A percentile compares a stretch with the other conserved stretches of the same genome.
These are phyloP conservation scores for Sporisorium reilianum DNA, from an alignment of 1,284 basidiomycete genomes.

Conservation along the genomic window DNA sequence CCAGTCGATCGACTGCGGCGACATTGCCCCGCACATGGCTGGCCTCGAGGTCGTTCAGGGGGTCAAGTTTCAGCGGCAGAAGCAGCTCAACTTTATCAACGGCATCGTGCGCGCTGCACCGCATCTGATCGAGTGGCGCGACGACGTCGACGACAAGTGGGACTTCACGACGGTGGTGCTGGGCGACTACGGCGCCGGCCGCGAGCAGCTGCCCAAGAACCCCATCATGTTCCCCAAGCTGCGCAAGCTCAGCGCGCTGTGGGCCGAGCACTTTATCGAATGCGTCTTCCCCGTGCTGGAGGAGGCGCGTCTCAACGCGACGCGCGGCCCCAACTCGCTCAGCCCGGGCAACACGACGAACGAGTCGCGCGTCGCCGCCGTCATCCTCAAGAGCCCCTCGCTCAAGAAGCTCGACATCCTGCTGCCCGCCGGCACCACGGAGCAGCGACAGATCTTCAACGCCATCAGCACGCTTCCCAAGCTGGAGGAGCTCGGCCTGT, in stretches of 20 bases:
- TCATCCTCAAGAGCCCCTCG: constrained; percentile 15
- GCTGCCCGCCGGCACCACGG: constrained; percentile 1
- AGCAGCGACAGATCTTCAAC: constrained; percentile 9
- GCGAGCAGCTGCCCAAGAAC: constrained; percentile 4
- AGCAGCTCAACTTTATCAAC: constrained; percentile 18
- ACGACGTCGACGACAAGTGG: constrained; percentile 8
- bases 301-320: constrained; percentile 13
- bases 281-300: constrained; percentile 13
- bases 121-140: constrained; percentile 13
- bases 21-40: constrained; percentile 10
- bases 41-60: constrained; percentile 9
- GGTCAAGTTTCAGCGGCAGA: constrained; percentile 7
- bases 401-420: constrained; percentile 29
- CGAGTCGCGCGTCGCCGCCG: constrained; percentile 10
- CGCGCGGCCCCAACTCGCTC: constrained; percentile 7
- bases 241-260: constrained; percentile 8
- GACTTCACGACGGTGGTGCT: constrained; percentile 3
- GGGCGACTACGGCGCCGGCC: constrained; percentile 1
- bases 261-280: constrained; percentile 21
- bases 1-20: constrained; percentile 12
- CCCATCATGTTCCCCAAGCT: constrained; percentile 19
- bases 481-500: constrained; percentile 22
- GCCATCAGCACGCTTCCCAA: constrained; percentile 13
- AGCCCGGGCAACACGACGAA: neutral
- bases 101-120: constrained; percentile 12